phyloP scores from a whole-genome alignment of 2,329 filamentous ascomycete genomes.

The Leptographium flavum region DNA sequence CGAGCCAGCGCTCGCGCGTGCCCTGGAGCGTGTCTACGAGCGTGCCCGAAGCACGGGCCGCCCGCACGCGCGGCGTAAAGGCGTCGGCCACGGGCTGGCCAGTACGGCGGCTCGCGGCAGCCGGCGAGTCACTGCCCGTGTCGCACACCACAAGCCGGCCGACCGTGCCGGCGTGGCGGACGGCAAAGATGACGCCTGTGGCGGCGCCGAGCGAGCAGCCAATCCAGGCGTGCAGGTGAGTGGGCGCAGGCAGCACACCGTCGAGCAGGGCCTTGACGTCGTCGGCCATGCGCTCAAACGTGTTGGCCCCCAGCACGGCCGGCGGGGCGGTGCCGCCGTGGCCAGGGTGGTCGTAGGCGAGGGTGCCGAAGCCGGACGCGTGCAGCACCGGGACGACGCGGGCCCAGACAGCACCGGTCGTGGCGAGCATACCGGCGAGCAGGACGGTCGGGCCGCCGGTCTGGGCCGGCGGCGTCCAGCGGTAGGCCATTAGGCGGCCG shows the following conservation, averaged over 20 bases:
- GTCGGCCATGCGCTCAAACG: conserved; percentile 23
- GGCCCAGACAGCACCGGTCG: conserved; percentile 25
- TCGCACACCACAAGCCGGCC: conserved; percentile 24
- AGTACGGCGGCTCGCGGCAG: conserved; percentile 1
- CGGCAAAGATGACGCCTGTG: conserved; percentile 23
- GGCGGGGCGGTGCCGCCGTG: conserved; percentile 25
- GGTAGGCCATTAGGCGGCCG: conserved; percentile 5
- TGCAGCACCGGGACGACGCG: conserved; percentile 21
- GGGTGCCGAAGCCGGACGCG: conserved; percentile 20
- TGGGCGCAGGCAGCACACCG: conserved; percentile 14
- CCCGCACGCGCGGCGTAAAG: conserved; percentile 21
- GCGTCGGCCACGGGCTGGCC: conserved; percentile 18
- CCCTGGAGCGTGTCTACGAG: not conserved
- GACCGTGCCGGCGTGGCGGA: conserved; percentile 23
- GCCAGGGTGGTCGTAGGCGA: conserved; percentile 28
- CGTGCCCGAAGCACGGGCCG: conserved; percentile 15
- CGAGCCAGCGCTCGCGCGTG: conserved; percentile 8
- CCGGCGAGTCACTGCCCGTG: conserved; percentile 25
- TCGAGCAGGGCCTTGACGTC: conserved; percentile 21
- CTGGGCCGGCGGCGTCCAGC: conserved; percentile 1
- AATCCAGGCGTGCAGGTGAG: conserved; percentile 23
- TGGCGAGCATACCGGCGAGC: conserved; percentile 24
- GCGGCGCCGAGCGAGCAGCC: conserved; percentile 31
- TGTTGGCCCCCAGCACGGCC: conserved; percentile 18
- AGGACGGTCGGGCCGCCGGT: conserved; percentile 18